Evolutionary conservation across 139 green algal genomes (phyloP).

Genomic region (Pleodorina starrii): DNA sequence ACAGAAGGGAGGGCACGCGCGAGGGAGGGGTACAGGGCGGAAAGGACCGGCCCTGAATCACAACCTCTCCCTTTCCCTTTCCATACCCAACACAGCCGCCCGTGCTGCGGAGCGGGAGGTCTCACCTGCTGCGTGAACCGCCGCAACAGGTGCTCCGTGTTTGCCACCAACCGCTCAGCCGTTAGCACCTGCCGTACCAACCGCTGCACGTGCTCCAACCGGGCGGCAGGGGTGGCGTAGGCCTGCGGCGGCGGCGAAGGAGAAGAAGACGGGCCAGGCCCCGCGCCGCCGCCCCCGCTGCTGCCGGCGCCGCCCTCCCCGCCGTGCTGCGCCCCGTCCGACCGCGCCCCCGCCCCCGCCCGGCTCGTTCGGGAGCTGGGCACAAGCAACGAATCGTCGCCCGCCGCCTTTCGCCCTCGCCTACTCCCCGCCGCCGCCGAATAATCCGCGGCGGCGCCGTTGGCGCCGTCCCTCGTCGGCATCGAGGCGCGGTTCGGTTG

Average conservation of each 20-base stretch:
- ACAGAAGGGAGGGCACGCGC: neutral
- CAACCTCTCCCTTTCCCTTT: neutral
- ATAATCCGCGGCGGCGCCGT: neutral
- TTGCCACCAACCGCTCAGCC: constrained; percentile 42
- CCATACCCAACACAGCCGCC: too few relatives aligned
- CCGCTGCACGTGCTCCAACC: constrained; percentile 3
- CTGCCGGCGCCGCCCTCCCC: neutral
- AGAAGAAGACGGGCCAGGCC: too few relatives aligned
- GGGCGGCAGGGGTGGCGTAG: neutral
- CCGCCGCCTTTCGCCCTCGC: neutral
- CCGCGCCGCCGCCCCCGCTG: neutral
- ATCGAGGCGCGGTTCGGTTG: too few relatives aligned
- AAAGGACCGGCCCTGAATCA: neutral
- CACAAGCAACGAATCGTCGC: neutral
- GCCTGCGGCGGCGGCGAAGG: too few relatives aligned
- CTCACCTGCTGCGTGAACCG: constrained; percentile 7
- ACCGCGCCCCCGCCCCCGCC: neutral
- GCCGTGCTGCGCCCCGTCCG: neutral
- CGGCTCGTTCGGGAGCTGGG: neutral
- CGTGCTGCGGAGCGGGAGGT: too few relatives aligned
- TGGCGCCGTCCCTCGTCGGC: neutral
- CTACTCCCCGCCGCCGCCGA: too few relatives aligned
- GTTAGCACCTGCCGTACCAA: constrained; percentile 26
- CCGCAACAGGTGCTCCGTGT: constrained; percentile 9
- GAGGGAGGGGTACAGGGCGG: neutral